Evolutionary conservation across 768 basidiomycete genomes (phyloP).

Genomic region (Boletales sp.): DNA sequence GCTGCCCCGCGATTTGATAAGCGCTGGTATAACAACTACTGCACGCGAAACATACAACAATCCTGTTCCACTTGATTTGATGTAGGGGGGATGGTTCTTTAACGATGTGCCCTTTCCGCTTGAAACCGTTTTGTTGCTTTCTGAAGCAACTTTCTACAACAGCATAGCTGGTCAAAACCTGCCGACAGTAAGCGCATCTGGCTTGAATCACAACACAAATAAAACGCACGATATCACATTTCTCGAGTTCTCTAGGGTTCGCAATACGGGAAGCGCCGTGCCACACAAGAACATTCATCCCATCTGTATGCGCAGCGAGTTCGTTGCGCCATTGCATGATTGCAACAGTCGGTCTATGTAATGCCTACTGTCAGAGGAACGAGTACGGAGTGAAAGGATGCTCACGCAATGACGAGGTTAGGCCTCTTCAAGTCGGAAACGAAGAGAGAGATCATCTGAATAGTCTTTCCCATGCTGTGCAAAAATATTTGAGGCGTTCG

Average conservation of each 20-base stretch:
- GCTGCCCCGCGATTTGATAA: conserved; percentile 35
- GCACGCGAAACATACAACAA: conserved; percentile 49
- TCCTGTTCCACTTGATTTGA: conserved; percentile 77
- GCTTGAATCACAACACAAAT: background rate
- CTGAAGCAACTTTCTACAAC: conserved; percentile 90
- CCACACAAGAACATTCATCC: conserved; percentile 88
- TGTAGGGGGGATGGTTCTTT: conserved; percentile 90
- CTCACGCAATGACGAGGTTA: conserved; percentile 89
- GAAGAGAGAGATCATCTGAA: conserved; percentile 91
- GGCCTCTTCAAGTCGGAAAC: conserved; percentile 75
- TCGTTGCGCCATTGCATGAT: conserved; percentile 91
- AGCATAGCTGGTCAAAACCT: conserved; percentile 85
- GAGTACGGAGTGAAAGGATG: conserved; percentile 7
- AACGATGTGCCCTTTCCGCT: conserved; percentile 75
- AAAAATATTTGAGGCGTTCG: conserved; percentile 9
- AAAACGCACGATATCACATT: conserved; percentile 77
- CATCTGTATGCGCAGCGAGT: conserved; percentile 79
- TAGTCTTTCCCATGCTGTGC: conserved; percentile 87
- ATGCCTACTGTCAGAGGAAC: background rate
- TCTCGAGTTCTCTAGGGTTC: conserved; percentile 63
- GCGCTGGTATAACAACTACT: background rate
- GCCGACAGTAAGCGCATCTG: conserved; percentile 6
- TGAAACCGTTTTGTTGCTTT: conserved; percentile 90
- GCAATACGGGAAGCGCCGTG: conserved; percentile 77
- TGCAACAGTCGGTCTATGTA: conserved; percentile 45